Base-by-base conservation (phyloP, 257 asterid genomes). In the Thymus mandschuricus region DNA sequence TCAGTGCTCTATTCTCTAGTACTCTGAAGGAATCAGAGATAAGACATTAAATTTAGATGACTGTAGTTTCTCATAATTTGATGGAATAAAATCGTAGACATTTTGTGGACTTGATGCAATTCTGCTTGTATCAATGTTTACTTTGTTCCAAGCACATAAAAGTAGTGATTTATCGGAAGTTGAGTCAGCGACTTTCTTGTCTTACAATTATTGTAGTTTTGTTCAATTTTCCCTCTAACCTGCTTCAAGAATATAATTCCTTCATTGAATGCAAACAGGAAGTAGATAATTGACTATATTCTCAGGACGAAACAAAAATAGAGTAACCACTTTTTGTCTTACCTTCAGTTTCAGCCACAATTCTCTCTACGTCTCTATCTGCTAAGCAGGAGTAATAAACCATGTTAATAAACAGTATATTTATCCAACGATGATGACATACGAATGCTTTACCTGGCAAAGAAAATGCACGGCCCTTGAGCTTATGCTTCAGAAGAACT, bases 401-500 rank as follows among this genome's bases (percentile, higher is more conserved):
- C 68, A 56, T 33, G 59, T 76, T 63, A 80, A 68, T 45, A 43
- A 43, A 57, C 54, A 56, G 46, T 74, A 66, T 68, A 38, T 54
- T 56, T 60, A 44, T 74, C 66, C 52, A 51, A 66, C 70, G 29
- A 50, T 12, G 10, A 68, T 15, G 72, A 60, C 11, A 49, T 55
- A 62, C 72, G 45, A 52, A 60, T 55, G 74, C 60, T 70, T 76
- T 61, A 95, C 99, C 99, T 74, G 96, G 92, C 89, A 92, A 88
- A 46, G 96, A 87, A 82, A 88, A 89, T 66, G 91, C 84, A 46
- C 82, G 80, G 71, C 96, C 96, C 86, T 83, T 92, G 73, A 95
- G 99, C 86, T 86, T 88, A 83, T 95, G 95, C 82, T 82, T 87
- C 73, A 95, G 74, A 76, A 95, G 98, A 71, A 83, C 81, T 74